Evolutionary conservation across 1,284 basidiomycete genomes (phyloP).

Genomic region (Rhodotorula glutinis): DNA sequence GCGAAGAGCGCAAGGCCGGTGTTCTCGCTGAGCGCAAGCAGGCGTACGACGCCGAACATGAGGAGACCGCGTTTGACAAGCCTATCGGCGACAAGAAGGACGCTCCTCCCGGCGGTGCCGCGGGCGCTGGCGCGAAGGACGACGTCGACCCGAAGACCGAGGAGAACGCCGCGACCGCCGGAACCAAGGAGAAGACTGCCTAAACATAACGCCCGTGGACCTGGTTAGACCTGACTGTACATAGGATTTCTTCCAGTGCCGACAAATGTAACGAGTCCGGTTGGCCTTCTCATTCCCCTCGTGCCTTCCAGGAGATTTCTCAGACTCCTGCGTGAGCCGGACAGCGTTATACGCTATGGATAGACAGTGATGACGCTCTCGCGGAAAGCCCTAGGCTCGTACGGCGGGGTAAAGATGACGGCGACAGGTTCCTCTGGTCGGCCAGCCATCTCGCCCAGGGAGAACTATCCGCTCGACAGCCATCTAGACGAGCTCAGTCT

Average conservation of each 20-base stretch:
- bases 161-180: slow-evolving; percentile 8
- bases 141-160: not conserved
- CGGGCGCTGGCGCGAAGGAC: slow-evolving; percentile 4
- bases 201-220: no score
- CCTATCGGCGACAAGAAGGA: slow-evolving; percentile 3
- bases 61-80: slow-evolving; percentile 16
- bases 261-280: no score
- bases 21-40: slow-evolving; percentile 13
- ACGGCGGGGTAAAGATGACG: no score
- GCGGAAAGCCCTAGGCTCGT: no score
- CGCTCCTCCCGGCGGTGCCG: not conserved
- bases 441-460: not conserved
- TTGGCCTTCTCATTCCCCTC: no score
- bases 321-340: no score
- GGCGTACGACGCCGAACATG: slow-evolving; percentile 12
- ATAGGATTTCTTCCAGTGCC: not conserved
- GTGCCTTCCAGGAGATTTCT: no score
- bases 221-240: no score
- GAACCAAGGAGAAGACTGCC: not conserved
- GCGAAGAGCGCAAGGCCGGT: slow-evolving; percentile 15
- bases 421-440: not conserved
- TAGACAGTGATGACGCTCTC: no score
- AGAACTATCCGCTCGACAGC: not conserved
- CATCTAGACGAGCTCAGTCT: not conserved
- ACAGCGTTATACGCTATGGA: no score